phyloP scores from a whole-genome alignment of 1,139 yeast genomes.

The Hansenula lynferdii region DNA sequence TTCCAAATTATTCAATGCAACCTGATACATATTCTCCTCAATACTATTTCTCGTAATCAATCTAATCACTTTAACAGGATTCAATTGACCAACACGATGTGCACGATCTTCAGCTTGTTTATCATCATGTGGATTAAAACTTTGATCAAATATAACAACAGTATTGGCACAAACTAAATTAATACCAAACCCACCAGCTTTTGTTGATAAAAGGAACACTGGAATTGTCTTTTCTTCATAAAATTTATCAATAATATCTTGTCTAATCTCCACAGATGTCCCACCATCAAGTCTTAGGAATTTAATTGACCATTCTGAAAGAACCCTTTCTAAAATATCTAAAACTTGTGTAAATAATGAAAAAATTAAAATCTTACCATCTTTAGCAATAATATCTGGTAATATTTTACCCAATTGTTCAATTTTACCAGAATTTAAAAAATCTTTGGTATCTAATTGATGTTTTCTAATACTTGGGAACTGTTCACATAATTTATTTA shows the following conservation, averaged over 20 bases:
- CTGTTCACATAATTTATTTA: constrained; percentile 65
- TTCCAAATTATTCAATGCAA: constrained; percentile 89
- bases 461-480: constrained; percentile 65
- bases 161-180: constrained; percentile 93
- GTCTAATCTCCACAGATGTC: constrained; percentile 90
- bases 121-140: constrained; percentile 97
- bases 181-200: constrained; percentile 98
- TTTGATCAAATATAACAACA: constrained; percentile 87
- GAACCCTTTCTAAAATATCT: constrained; percentile 77
- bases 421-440: constrained; percentile 78
- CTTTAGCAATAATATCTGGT: constrained; percentile 48
- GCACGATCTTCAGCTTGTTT: constrained; percentile 99
- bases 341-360: constrained; percentile 91
- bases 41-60: constrained; percentile 72
- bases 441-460: constrained; percentile 50
- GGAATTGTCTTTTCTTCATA: constrained; percentile 81
- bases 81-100: constrained; percentile 94
- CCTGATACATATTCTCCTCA: constrained; percentile 80
- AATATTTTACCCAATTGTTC: constrained; percentile 51
- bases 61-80: constrained; percentile 77
- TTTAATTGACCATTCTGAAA: constrained; percentile 60
- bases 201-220: constrained; percentile 83
- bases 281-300: constrained; percentile 90
- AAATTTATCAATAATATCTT: constrained; percentile 84
- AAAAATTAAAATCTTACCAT: constrained; percentile 77